Conservation (phyloP, 2,329 filamentous ascomycete genomes). For the Pseudopithomyces chartarum region DNA sequence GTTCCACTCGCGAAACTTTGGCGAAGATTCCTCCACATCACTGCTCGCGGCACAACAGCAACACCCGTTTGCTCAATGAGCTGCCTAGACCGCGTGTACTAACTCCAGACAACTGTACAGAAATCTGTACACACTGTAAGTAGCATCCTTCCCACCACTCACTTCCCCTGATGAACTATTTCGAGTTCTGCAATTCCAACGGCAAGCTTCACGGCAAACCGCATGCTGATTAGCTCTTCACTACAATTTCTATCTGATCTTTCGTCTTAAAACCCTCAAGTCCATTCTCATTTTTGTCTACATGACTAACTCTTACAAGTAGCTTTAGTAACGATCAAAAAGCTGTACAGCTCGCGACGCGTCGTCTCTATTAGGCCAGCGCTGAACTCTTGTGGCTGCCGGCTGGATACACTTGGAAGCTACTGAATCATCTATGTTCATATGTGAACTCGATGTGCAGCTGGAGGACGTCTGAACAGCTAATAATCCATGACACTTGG, state of each 20-base stretch:
- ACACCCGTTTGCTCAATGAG: not conserved
- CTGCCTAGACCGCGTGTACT: not conserved
- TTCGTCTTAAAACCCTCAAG: not conserved
- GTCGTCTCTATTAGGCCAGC: too few species aligned
- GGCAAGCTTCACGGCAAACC: slow-evolving; percentile 41
- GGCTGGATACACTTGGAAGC: too few species aligned
- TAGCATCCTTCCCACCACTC: not conserved
- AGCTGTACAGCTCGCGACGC: too few species aligned
- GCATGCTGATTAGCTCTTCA: slow-evolving; percentile 51
- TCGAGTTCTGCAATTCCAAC: slow-evolving; percentile 59
- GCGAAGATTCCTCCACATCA: not conserved
- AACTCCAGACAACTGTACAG: not conserved
- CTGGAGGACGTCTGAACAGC: too few species aligned
- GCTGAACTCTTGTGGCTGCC: too few species aligned
- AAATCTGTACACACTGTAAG: not conserved
- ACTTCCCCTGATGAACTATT: slow-evolving; percentile 48
- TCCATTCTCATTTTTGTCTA: not conserved
- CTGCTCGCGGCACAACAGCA: not conserved
- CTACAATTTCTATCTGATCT: slow-evolving; percentile 55
- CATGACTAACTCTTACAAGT: not conserved
- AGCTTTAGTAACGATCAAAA: not conserved
- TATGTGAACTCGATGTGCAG: too few species aligned
- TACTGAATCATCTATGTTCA: too few species aligned
- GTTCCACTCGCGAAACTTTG: not conserved
- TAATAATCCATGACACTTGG: too few species aligned